Conservation (phyloP, 805 yeast genomes). For the Lipomyces yamadae region DNA sequence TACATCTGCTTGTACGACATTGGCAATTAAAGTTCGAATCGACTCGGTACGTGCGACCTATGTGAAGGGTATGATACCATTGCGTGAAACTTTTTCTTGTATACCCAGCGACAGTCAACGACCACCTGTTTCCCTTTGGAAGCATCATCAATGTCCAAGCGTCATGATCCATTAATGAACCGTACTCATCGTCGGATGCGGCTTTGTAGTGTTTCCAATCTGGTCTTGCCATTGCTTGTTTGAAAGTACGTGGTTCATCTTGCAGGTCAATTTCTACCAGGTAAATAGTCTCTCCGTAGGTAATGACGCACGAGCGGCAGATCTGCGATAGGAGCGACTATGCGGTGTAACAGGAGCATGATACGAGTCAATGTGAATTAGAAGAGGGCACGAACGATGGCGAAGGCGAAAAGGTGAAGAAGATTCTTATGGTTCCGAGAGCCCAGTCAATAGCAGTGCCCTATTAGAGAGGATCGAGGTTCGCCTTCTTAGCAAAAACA, state of each 20-base stretch:
- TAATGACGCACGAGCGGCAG: too few relatives aligned
- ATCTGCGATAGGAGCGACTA: too few relatives aligned
- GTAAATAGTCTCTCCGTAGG: too few relatives aligned
- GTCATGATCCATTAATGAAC: slow-evolving; percentile 13
- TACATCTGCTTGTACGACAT: slow-evolving; percentile 7
- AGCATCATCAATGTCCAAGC: slow-evolving; percentile 22
- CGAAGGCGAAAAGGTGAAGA: too few relatives aligned
- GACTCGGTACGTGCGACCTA: slow-evolving; percentile 38
- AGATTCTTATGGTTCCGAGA: too few relatives aligned
- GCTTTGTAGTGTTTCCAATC: not conserved
- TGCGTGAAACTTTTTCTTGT: slow-evolving; percentile 32
- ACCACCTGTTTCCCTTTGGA: slow-evolving; percentile 18
- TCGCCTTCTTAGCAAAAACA: not conserved
- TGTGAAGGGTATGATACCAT: slow-evolving; percentile 27
- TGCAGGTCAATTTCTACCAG: not conserved
- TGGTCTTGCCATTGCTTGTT: not conserved
- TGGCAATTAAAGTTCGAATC: slow-evolving; percentile 18
- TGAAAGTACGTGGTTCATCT: not conserved
- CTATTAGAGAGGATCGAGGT: slow-evolving; percentile 7
- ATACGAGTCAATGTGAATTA: too few relatives aligned
- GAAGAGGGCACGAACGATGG: too few relatives aligned
- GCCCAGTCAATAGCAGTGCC: too few relatives aligned
- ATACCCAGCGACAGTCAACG: slow-evolving; percentile 38
- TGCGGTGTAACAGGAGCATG: too few relatives aligned
- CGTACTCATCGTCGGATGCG: not conserved